Conservation (phyloP, 306 rosid species). For the Oxytropis ochrocephala region DNA sequence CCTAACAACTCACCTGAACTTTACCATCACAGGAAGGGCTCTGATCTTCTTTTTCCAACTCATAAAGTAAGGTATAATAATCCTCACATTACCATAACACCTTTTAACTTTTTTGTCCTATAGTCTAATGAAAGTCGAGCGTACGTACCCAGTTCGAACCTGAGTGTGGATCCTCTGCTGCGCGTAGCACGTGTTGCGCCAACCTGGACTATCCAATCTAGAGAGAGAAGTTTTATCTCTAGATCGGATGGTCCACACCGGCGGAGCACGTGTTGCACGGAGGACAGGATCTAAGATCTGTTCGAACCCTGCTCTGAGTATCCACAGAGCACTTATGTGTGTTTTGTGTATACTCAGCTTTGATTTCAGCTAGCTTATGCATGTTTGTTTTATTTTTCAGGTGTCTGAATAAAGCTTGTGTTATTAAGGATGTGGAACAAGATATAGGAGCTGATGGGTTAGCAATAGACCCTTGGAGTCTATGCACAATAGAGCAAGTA, state of each 20-base stretch:
- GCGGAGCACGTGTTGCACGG: no score
- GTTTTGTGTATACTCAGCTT: no score
- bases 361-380: neutral
- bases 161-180: no score
- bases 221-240: no score
- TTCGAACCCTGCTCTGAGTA: no score
- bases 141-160: no score
- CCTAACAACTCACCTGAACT: slow-evolving; percentile 10
- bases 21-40: slow-evolving; percentile 39
- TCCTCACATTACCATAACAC: neutral
- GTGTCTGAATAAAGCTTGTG: slow-evolving; percentile 60
- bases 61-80: slow-evolving; percentile 44
- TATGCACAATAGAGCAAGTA: slow-evolving; percentile 58
- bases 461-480: slow-evolving; percentile 54
- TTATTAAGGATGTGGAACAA: slow-evolving; percentile 36
- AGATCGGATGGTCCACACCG: no score
- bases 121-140: no score
- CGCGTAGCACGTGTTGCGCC: no score
- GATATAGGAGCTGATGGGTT: slow-evolving; percentile 46
- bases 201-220: no score
- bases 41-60: slow-evolving; percentile 40
- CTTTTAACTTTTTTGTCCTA: neutral
- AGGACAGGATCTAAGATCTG: no score
- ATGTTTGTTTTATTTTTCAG: slow-evolving; percentile 16
- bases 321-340: no score